These are phyloP conservation scores for Poa pratensis DNA, from an alignment of 176 grass and related monocot genomes.

Conservation along the genomic window DNA sequence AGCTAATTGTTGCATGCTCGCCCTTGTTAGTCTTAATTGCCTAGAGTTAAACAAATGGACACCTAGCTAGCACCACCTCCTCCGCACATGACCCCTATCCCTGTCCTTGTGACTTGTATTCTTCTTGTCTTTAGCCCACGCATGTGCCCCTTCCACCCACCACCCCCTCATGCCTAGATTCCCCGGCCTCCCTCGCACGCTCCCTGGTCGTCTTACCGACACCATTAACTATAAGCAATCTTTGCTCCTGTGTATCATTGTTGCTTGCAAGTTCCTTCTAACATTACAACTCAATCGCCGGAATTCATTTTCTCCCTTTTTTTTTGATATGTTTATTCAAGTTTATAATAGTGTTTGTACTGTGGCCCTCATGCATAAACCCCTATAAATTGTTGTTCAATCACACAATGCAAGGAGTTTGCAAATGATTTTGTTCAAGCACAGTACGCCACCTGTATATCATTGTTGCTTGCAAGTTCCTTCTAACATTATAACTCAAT, in stretches of 20 bases:
- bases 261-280: conserved; percentile 43
- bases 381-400: background rate
- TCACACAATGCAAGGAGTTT: background rate
- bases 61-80: conserved; percentile 47
- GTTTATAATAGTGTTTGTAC: background rate
- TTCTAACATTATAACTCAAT: too few relatives aligned
- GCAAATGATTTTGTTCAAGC: background rate
- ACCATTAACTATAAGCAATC: conserved; percentile 34
- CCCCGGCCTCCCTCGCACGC: conserved; percentile 13
- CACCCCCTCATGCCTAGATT: conserved; percentile 59
- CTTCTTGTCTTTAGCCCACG: conserved; percentile 48
- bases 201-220: conserved; percentile 43
- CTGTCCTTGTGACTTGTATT: conserved; percentile 41
- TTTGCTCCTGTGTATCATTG: conserved; percentile 34
- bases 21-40: conserved; percentile 31
- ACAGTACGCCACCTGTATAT: too few relatives aligned
- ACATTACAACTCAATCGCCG: background rate
- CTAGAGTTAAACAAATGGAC: conserved; percentile 35
- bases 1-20: conserved; percentile 16
- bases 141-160: conserved; percentile 59
- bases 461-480: too few relatives aligned
- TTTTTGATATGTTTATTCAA: background rate
- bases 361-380: background rate
- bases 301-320: background rate
- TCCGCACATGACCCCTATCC: conserved; percentile 36